A percentile compares a stretch with the other conserved stretches of the same genome.
phyloP scores from a whole-genome alignment of 768 basidiomycete genomes.

The Botryobasidium botryosum region DNA sequence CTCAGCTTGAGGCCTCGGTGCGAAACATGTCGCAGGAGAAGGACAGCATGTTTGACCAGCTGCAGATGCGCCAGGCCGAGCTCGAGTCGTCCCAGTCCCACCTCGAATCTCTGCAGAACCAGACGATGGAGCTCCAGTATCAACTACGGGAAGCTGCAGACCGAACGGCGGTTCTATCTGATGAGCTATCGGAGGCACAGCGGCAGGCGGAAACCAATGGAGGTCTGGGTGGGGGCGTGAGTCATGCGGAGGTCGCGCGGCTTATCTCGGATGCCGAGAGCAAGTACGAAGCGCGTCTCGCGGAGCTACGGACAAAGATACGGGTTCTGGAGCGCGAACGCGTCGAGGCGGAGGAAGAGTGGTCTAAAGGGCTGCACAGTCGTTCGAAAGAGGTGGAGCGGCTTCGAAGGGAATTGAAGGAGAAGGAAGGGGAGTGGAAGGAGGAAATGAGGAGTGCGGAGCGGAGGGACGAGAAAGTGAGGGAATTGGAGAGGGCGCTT shows the following conservation, averaged over 20 bases:
- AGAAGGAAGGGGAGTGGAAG: slow-evolving; percentile 41
- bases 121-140: slow-evolving; percentile 71
- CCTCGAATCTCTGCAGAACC: slow-evolving; percentile 55
- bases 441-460: slow-evolving; percentile 39
- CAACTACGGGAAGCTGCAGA: slow-evolving; percentile 71
- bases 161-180: slow-evolving; percentile 47
- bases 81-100: slow-evolving; percentile 67
- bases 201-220: slow-evolving; percentile 1
- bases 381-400: slow-evolving; percentile 65
- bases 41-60: slow-evolving; percentile 63
- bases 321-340: slow-evolving; percentile 61
- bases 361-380: slow-evolving; percentile 69
- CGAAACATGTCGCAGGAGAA: slow-evolving; percentile 57
- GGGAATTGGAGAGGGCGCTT: slow-evolving; percentile 20
- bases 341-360: slow-evolving; percentile 72
- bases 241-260: slow-evolving; percentile 41
- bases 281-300: slow-evolving; percentile 59
- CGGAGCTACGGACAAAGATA: slow-evolving; percentile 52
- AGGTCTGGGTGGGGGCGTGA: slow-evolving; percentile 23
- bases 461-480: slow-evolving; percentile 28
- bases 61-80: slow-evolving; percentile 81
- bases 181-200: slow-evolving; percentile 43
- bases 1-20: slow-evolving; percentile 53
- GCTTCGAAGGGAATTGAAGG: slow-evolving; percentile 40
- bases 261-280: slow-evolving; percentile 56